A percentile compares a stretch with the other conserved stretches of the same genome.
These are phyloP conservation scores for Multifurca ochricompacta DNA, from an alignment of 768 basidiomycete genomes.

Conservation along the genomic window DNA sequence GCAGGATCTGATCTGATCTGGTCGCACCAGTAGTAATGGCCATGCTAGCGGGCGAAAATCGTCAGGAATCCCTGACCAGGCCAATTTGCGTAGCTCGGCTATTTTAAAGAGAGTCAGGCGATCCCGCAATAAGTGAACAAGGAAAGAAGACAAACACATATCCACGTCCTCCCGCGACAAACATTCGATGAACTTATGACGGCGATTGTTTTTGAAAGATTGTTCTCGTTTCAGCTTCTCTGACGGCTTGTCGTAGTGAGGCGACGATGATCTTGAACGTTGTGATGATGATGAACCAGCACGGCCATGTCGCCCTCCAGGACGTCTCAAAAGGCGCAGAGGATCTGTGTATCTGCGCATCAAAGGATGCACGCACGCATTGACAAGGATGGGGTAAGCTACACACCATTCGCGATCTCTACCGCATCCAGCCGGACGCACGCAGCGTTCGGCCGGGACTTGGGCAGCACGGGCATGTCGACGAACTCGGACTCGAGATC, in stretches of 20 bases:
- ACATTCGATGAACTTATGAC: conserved; percentile 77
- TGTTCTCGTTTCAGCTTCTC: conserved; percentile 61
- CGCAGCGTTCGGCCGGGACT: not conserved
- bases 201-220: conserved; percentile 70
- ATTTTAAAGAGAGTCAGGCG: not conserved
- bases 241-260: conserved; percentile 3
- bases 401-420: conserved; percentile 19
- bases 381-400: too few relatives aligned
- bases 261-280: conserved; percentile 15
- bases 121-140: not conserved
- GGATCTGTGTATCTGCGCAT: conserved; percentile 13
- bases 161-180: conserved; percentile 70
- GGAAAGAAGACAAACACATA: conserved; percentile 44
- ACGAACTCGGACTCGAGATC: conserved; percentile 17
- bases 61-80: conserved; percentile 89
- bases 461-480: conserved; percentile 13
- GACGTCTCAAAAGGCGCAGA: conserved; percentile 14
- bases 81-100: conserved; percentile 83
- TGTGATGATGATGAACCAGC: not conserved
- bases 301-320: not conserved
- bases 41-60: conserved; percentile 88
- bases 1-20: not conserved
- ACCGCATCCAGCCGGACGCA: conserved; percentile 20
- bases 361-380: not conserved
- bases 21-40: conserved; percentile 84